Base-by-base conservation (phyloP, 1,284 basidiomycete genomes). In the Ceratobasidium sp. region DNA sequence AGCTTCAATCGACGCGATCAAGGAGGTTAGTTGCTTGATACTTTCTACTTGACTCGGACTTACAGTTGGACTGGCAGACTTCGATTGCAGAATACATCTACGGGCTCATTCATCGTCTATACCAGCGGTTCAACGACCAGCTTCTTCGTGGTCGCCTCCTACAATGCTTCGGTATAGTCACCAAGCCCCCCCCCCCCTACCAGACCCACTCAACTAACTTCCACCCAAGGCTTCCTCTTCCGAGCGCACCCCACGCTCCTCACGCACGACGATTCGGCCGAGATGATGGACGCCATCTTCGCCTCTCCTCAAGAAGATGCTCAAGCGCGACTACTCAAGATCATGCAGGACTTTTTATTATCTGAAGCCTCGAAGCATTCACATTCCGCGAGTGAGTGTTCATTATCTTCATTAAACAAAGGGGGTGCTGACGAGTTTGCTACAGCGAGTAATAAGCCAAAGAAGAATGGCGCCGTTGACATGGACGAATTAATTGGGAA, bases 401-500 rank as follows among this genome's bases (percentile, higher is more conserved):
- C 57, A 76, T 73, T n/a, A 17, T 50, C 17, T 27, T 15, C 19
- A 69, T 22, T 48, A 19, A 31, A 53, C 9, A 17, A 14, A 33
- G 14, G 15, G n/a, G 9, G 31, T 75, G 36, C 33, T 73, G n/a
- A 72, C 9, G 6, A 9, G n/a, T 51, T 22, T 24, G 24, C n/a
- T 59, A 54, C 31, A 69, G 67, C 24, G 36, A 62, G 33, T 33
- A 74, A 74, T 50, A 88, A 78, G 76, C 80, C 56, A 89, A 89
- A 77, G 74, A 78, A 79, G 50, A 79, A 83, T 0, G 82, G 84
- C n/a, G 85, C 87, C 31, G 89, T 95, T 50, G 91, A 96, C 79
- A 95, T 98, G 90, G 91, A 93, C 1, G 94, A 98, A 79, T 86
- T 99, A 1, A 93, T 98, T 8, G 98, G 98, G 1, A 97, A 97